Evolutionary conservation across 2,329 filamentous ascomycete species (phyloP).

Genomic region (Talaromyces sp.): DNA sequence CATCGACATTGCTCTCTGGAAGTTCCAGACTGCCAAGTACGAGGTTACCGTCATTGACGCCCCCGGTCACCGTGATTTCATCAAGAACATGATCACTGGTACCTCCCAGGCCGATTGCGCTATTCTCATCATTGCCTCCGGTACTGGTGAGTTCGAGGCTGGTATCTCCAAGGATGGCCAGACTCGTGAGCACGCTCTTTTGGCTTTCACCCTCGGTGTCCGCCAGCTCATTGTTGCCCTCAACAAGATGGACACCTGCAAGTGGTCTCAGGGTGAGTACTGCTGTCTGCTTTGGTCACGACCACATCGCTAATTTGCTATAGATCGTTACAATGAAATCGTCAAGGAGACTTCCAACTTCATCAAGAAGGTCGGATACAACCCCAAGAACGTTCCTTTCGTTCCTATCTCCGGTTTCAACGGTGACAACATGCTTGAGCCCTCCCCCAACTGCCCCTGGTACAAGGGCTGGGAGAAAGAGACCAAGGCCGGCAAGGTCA

Average conservation of each 20-base stretch:
- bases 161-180: constrained; percentile 99
- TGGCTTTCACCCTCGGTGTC: constrained; percentile 99
- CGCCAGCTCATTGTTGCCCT: constrained; percentile 99
- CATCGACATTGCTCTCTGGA: constrained; percentile 99
- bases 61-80: constrained; percentile 99
- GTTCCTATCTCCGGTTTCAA: constrained; percentile 99
- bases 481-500: constrained; percentile 79
- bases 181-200: constrained; percentile 99
- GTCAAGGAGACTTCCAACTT: constrained; percentile 99
- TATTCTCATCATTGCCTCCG: constrained; percentile 99
- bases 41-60: constrained; percentile 98
- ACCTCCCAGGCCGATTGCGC: constrained; percentile 99
- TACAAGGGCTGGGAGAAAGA: constrained; percentile 99
- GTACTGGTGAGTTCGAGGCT: constrained; percentile 99
- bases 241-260: constrained; percentile 99
- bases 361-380: constrained; percentile 99
- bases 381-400: constrained; percentile 98
- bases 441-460: constrained; percentile 94
- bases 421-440: constrained; percentile 98
- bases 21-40: constrained; percentile 99
- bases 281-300: background rate
- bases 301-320: background rate
- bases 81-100: constrained; percentile 99
- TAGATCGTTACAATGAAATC: constrained; percentile 91
- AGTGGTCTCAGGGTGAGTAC: constrained; percentile 74